Evolutionary conservation across 2,329 filamentous ascomycete species (phyloP).

Genomic region (Cercospora brassicicola): DNA sequence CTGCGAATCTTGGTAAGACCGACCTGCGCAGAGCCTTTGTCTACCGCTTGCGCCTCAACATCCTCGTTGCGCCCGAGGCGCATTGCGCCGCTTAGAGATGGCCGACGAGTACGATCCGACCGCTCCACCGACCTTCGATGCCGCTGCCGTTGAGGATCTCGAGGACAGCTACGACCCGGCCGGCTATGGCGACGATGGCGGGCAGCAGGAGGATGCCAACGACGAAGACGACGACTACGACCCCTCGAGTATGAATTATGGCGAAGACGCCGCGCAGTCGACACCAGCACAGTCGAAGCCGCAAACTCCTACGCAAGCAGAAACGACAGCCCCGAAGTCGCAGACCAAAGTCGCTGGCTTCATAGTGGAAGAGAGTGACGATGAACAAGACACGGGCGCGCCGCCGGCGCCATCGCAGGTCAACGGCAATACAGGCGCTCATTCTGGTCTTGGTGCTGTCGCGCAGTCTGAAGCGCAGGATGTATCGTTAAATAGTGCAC

Average conservation of each 20-base stretch:
- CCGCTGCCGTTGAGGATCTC: slow-evolving; percentile 28
- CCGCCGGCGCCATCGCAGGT: slow-evolving; percentile 31
- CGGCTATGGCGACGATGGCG: slow-evolving; percentile 20
- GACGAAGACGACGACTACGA: slow-evolving; percentile 41
- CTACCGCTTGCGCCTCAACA: neutral
- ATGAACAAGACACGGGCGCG: slow-evolving; percentile 47
- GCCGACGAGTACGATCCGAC: slow-evolving; percentile 46
- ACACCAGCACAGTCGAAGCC: slow-evolving; percentile 14
- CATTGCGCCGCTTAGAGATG: slow-evolving; percentile 38
- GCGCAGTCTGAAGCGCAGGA: slow-evolving; percentile 44
- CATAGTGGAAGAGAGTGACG: slow-evolving; percentile 63
- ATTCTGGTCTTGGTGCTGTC: slow-evolving; percentile 31
- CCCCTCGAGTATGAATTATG: slow-evolving; percentile 36
- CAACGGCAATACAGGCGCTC: slow-evolving; percentile 31
- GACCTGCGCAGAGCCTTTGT: neutral
- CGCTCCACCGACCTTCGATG: slow-evolving; percentile 29
- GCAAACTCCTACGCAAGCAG: slow-evolving; percentile 38
- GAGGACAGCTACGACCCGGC: slow-evolving; percentile 40
- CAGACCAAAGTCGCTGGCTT: slow-evolving; percentile 50
- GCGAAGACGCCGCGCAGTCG: slow-evolving; percentile 16
- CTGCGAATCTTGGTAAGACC: neutral
- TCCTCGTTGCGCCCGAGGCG: slow-evolving; percentile 2
- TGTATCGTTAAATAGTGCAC: slow-evolving; percentile 60
- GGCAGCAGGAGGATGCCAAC: slow-evolving; percentile 26
- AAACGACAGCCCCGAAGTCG: slow-evolving; percentile 38